Base-by-base conservation (phyloP, 352 stramenopile genomes). In the Saprolegnia parasitica region DNA sequence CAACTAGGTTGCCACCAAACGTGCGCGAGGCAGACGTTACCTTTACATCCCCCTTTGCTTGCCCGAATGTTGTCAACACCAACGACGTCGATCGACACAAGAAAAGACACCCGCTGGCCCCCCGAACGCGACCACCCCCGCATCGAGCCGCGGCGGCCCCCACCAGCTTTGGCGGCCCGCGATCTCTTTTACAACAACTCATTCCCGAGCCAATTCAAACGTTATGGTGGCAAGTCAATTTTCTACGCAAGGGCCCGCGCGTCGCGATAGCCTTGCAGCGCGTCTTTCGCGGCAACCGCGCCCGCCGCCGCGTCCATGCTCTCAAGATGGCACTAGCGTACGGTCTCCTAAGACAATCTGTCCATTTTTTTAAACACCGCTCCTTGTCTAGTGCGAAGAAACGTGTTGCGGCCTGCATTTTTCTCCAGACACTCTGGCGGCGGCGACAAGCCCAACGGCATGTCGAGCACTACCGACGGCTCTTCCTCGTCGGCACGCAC, bases 221-320 rank as follows among this genome's bases (percentile, higher is more conserved):
- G 16, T 62, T 71, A 0, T 49, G 85, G 23, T 92, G 84, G 83
- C 80, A 74, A 21, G 20, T 92, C 16, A 81, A 90, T 54, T 91
- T 87, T 45, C 9, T 78, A 1, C 76, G 83, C 11, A 76, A 81
- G 63, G 81, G 76, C 9, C 56, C 71, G 2, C 72, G 88, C 8
- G 81, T 91, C 15, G 79, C 80, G 1, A 86, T 62, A 0, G 76
- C 81, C 10, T 85, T 92, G 32, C 83, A 92, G 52, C 65, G 77
- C 0, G 85, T 91, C 40, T 90, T 86, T 60, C 76, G 84, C 42
- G 83, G 84, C 1, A 92, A 90, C 29, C 81, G 73, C 16, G 78
- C 81, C 11, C 77, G 84, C 11, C 74, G 74, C 29, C 72, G 80
- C 56, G 79, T 87, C 5, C 75, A 71, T 8, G 29, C n/a, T 5